Percentiles rank a stretch among this genome's conserved stretches.
Conservation (phyloP, 2,329 filamentous ascomycete genomes). For the Emericellopsis atlantica region DNA sequence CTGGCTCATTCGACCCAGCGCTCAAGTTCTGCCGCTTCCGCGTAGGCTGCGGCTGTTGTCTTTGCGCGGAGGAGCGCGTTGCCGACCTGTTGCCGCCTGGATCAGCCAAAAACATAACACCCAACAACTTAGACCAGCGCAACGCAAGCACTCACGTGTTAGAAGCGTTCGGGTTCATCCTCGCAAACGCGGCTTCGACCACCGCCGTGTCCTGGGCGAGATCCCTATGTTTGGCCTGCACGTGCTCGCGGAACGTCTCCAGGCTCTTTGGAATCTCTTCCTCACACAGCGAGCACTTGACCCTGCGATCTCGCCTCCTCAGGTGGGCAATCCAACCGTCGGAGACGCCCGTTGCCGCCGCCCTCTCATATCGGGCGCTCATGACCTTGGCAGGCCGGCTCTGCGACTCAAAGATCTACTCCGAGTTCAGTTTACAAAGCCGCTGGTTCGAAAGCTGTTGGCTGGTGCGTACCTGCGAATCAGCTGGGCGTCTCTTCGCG, state of each 20-base stretch:
- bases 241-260: slow-evolving; percentile 13
- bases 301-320: background rate
- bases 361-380: no score
- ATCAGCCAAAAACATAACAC: no score
- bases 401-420: no score
- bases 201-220: slow-evolving; percentile 10
- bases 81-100: background rate
- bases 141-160: no score
- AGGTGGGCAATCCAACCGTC: background rate
- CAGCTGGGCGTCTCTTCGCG: no score
- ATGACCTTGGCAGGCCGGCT: no score
- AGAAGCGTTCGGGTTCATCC: slow-evolving; percentile 3
- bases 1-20: background rate
- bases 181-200: slow-evolving; percentile 11
- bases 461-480: no score
- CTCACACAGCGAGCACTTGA: slow-evolving; percentile 11
- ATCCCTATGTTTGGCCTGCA: slow-evolving; percentile 8
- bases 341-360: background rate
- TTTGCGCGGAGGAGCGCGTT: no score
- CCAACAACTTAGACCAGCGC: no score
- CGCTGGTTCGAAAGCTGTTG: no score
- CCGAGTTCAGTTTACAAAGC: no score
- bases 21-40: background rate
- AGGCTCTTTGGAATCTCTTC: slow-evolving; percentile 9
- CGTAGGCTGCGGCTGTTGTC: background rate